phyloP scores from a whole-genome alignment of 225 moss, liverwort and hornwort species.

The Asterella californica region DNA sequence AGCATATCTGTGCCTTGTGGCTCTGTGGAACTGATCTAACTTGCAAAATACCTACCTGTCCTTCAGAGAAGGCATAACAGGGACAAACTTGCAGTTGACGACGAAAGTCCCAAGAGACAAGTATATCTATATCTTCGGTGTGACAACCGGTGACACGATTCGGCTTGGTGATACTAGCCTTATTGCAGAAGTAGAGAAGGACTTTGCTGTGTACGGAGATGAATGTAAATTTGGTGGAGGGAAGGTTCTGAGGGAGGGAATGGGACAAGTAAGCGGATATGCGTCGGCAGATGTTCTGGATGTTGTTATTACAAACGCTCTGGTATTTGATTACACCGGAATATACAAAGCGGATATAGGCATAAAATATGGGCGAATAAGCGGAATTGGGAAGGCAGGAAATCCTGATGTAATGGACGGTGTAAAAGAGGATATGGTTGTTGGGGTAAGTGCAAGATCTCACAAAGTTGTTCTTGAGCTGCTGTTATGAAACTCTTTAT shows the following conservation, averaged over 20 bases:
- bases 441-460: slow-evolving; percentile 56
- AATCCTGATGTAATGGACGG: slow-evolving; percentile 97
- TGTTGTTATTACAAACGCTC: slow-evolving; percentile 60
- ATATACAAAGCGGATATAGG: slow-evolving; percentile 90
- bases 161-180: slow-evolving; percentile 82
- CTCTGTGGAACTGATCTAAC: neutral
- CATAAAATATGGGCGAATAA: slow-evolving; percentile 67
- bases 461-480: too few relatives aligned
- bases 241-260: slow-evolving; percentile 86
- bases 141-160: slow-evolving; percentile 68
- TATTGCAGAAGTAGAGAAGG: slow-evolving; percentile 62
- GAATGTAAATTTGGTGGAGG: slow-evolving; percentile 98
- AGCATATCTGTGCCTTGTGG: neutral
- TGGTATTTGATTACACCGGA: slow-evolving; percentile 75
- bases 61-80: slow-evolving; percentile 47
- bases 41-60: neutral
- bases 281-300: slow-evolving; percentile 51
- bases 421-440: slow-evolving; percentile 58
- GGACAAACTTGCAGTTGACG: slow-evolving; percentile 38
- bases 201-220: slow-evolving; percentile 66
- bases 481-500: neutral
- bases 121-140: slow-evolving; percentile 68
- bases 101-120: slow-evolving; percentile 47
- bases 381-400: slow-evolving; percentile 85
- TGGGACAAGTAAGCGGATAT: slow-evolving; percentile 91